These are phyloP conservation scores for Gorgonomyces haynaldii DNA, from an alignment of 192 early-diverging fungal genomes.

Conservation along the genomic window DNA sequence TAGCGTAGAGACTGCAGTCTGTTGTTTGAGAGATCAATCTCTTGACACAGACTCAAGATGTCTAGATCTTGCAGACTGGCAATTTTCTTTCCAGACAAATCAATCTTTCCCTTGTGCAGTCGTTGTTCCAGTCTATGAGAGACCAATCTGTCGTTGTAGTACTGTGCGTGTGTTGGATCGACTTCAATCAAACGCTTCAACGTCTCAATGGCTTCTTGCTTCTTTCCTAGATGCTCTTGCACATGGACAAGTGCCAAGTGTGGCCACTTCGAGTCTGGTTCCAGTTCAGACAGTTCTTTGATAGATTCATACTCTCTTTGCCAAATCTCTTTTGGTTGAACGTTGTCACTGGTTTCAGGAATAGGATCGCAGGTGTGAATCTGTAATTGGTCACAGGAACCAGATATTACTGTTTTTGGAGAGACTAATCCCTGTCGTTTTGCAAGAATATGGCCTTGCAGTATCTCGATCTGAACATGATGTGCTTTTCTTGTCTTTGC, in stretches of 20 bases:
- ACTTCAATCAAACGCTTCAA: constrained; percentile 39
- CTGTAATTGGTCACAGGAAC: no score
- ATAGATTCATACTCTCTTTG: constrained; percentile 47
- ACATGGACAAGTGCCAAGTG: constrained; percentile 49
- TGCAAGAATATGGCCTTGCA: background rate
- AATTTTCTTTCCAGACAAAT: background rate
- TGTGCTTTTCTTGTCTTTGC: background rate
- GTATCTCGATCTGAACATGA: background rate
- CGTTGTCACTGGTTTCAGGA: background rate
- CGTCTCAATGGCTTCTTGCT: constrained; percentile 30
- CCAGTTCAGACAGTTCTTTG: constrained; percentile 59
- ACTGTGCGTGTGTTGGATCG: constrained; percentile 37
- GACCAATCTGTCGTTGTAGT: constrained; percentile 38
- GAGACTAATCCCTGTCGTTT: background rate
- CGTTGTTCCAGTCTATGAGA: background rate
- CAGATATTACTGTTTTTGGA: background rate
- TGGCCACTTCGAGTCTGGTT: constrained; percentile 73
- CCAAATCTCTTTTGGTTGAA: constrained; percentile 25
- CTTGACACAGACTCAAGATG: background rate
- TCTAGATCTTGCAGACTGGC: background rate
- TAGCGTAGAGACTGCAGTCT: no score
- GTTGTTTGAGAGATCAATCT: background rate
- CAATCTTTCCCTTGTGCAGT: background rate
- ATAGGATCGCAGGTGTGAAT: background rate
- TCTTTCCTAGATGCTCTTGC: constrained; percentile 27